Percentiles rank a stretch among this genome's conserved stretches.
Conservation (phyloP, 2,329 filamentous ascomycete genomes). For the Cryphonectria carpinicola region DNA sequence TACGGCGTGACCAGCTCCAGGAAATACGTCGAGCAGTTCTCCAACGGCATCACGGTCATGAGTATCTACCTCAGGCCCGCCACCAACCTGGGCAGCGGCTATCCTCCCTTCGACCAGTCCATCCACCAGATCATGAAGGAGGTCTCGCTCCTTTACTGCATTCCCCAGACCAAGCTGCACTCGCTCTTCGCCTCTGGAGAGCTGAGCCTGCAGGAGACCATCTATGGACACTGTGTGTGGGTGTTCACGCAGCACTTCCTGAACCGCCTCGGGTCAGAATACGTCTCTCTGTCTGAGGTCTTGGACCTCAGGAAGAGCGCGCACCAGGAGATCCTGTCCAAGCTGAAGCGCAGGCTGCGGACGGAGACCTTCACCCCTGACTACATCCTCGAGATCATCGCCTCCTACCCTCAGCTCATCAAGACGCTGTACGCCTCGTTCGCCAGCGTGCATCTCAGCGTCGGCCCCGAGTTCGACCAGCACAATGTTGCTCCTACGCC, state of each 20-base stretch:
- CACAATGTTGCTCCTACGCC: constrained; percentile 59
- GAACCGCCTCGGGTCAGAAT: constrained; percentile 91
- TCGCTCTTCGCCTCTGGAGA: constrained; percentile 82
- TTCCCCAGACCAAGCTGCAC: constrained; percentile 97
- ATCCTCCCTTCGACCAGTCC: constrained; percentile 86
- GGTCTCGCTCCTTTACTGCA: constrained; percentile 93
- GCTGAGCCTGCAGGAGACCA: constrained; percentile 92
- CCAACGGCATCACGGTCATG: constrained; percentile 96
- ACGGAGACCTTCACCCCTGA: constrained; percentile 98
- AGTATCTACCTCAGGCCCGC: constrained; percentile 88
- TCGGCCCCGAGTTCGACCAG: constrained; percentile 55
- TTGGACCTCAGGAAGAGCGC: constrained; percentile 80
- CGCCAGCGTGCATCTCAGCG: constrained; percentile 77
- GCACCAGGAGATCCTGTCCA: constrained; percentile 85
- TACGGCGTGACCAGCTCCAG: constrained; percentile 94
- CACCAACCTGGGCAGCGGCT: constrained; percentile 57
- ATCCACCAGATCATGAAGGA: constrained; percentile 99
- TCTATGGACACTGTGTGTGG: constrained; percentile 97
- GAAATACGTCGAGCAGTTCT: constrained; percentile 99
- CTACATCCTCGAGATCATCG: constrained; percentile 97
- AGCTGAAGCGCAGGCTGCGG: constrained; percentile 92
- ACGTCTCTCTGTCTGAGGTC: constrained; percentile 81
- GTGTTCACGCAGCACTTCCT: constrained; percentile 98
- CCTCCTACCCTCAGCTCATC: constrained; percentile 84
- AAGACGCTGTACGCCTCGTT: constrained; percentile 90